phyloP scores from a whole-genome alignment of 352 stramenopile genomes.

The Hyaloperonospora brassicae region DNA sequence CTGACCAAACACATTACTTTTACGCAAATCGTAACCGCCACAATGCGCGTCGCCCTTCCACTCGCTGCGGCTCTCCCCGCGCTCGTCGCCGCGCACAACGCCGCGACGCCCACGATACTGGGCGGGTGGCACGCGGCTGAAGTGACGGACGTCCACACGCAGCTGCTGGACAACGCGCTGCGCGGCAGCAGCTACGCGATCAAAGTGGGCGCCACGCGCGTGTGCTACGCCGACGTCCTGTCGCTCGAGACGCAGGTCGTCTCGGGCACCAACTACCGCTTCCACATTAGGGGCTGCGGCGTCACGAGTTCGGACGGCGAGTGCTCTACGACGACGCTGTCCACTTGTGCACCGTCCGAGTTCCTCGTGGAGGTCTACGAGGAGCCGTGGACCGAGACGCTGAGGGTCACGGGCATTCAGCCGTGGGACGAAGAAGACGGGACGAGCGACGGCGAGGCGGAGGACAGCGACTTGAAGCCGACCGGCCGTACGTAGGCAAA shows the following conservation, averaged over 20 bases:
- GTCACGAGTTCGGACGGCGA: slow-evolving; percentile 32
- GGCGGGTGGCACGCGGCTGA: slow-evolving; percentile 22
- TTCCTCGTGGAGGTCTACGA: slow-evolving; percentile 53
- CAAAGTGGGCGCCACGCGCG: slow-evolving; percentile 27
- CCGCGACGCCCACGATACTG: slow-evolving; percentile 16
- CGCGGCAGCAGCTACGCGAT: slow-evolving; percentile 21
- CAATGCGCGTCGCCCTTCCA: slow-evolving; percentile 12
- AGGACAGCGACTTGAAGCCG: too few relatives aligned
- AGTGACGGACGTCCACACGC: slow-evolving; percentile 18
- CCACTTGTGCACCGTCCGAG: slow-evolving; percentile 20
- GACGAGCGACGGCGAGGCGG: too few relatives aligned
- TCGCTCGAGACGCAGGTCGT: slow-evolving; percentile 58
- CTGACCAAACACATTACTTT: too few relatives aligned
- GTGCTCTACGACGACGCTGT: slow-evolving; percentile 26
- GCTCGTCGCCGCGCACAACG: slow-evolving; percentile 7
- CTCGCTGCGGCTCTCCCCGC: slow-evolving; percentile 13
- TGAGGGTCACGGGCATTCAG: slow-evolving; percentile 50
- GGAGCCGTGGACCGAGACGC: slow-evolving; percentile 51
- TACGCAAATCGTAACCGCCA: too few relatives aligned
- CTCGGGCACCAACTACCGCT: slow-evolving; percentile 69
- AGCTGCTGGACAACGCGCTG: slow-evolving; percentile 29
- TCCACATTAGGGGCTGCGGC: slow-evolving; percentile 45
- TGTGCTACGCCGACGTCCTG: slow-evolving; percentile 35
- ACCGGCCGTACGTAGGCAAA: not conserved
- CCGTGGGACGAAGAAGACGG: not conserved